Percentiles rank a stretch among this genome's conserved stretches.
Conservation (phyloP, 1,139 yeast genomes). For the Candida anutae region DNA sequence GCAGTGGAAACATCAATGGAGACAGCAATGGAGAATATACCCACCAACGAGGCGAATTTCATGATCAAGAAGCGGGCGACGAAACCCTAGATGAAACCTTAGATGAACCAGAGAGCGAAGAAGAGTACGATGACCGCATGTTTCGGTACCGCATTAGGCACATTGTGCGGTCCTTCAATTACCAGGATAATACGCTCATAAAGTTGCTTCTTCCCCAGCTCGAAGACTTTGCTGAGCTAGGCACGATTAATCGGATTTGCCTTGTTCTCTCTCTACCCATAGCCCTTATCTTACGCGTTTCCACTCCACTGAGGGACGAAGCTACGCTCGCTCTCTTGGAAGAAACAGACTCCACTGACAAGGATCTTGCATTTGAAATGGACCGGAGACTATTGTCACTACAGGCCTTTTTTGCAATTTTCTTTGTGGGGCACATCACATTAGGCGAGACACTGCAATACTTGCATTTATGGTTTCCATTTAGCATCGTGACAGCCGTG, state of each 20-base stretch:
- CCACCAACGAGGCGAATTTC: too few relatives aligned
- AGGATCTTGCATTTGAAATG: constrained; percentile 11
- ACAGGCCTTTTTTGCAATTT: constrained; percentile 14
- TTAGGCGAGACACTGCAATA: constrained; percentile 7
- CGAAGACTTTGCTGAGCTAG: constrained; percentile 5
- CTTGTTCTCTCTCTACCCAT: constrained; percentile 35
- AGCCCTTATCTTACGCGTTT: constrained; percentile 32
- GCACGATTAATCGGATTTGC: constrained; percentile 10
- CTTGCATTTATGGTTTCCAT: constrained; percentile 7
- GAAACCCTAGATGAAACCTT: too few relatives aligned
- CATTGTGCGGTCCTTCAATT: background rate
- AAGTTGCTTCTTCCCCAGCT: constrained; percentile 9
- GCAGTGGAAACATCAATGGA: background rate
- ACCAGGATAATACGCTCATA: constrained; percentile 1
- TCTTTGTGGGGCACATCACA: constrained; percentile 10
- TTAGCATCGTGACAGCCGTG: constrained; percentile 1
- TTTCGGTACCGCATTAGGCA: background rate
- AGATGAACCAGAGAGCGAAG: constrained; percentile 1
- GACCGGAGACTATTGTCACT: constrained; percentile 13
- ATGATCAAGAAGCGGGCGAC: too few relatives aligned
- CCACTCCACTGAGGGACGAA: constrained; percentile 41
- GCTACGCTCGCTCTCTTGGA: constrained; percentile 4
- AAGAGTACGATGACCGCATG: background rate
- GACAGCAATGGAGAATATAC: background rate
- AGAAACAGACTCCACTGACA: constrained; percentile 1